Evolutionary conservation across 768 basidiomycete species (phyloP).

Genomic region (Termitomyces sp.): DNA sequence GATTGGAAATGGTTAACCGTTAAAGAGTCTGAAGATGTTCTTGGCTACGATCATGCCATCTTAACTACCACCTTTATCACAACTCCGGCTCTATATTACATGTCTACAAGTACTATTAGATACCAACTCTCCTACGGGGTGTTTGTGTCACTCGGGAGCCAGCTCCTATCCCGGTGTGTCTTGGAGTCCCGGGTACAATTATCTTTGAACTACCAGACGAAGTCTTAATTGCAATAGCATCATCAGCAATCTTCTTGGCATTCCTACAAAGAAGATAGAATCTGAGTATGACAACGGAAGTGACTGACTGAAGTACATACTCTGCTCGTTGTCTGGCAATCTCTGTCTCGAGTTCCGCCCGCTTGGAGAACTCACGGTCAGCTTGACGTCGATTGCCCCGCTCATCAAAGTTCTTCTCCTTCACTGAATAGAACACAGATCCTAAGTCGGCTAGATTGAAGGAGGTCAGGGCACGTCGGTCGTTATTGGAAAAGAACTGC

Average conservation of each 20-base stretch:
- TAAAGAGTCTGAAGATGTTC: background rate
- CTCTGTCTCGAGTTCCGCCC: constrained; percentile 87
- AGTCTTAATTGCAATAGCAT: constrained; percentile 49
- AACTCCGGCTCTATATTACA: background rate
- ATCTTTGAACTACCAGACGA: constrained; percentile 56
- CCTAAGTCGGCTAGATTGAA: constrained; percentile 74
- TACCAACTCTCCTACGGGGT: constrained; percentile 66
- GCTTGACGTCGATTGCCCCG: constrained; percentile 69
- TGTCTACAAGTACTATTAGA: constrained; percentile 30
- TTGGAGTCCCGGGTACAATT: constrained; percentile 76
- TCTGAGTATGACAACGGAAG: constrained; percentile 1
- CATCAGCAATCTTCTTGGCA: constrained; percentile 58
- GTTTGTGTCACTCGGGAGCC: constrained; percentile 65
- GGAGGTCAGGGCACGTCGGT: background rate
- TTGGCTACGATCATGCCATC: background rate
- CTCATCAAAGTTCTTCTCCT: constrained; percentile 97
- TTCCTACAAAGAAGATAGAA: constrained; percentile 28
- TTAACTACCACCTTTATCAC: background rate
- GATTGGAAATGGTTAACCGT: background rate
- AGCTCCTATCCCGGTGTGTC: constrained; percentile 62
- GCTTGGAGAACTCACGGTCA: constrained; percentile 88
- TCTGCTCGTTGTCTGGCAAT: constrained; percentile 82
- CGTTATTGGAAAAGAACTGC: background rate
- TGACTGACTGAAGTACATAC: constrained; percentile 31
- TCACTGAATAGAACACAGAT: constrained; percentile 95